Evolutionary conservation across 331 rosid species (phyloP), one percentile per base, ranked within the genome.

Genomic region (Phaseolus coccineus): DNA sequence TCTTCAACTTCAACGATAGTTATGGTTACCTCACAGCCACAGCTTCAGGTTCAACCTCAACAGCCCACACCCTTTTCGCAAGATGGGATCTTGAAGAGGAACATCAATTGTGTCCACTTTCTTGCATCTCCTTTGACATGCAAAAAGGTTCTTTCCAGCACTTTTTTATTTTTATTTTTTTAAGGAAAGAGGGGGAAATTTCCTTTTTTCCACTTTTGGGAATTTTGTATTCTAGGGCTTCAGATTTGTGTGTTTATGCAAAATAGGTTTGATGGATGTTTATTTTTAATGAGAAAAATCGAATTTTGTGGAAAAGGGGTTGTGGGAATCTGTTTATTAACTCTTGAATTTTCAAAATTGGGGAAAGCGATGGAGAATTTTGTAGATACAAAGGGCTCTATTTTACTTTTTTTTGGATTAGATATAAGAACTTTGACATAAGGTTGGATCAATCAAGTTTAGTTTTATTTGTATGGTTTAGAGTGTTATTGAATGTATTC

Each of bases 71-170:
- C 93, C 47, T 76, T 96, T 71, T 86, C 91, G 0, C 94, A 95
- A 65, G 99, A 95, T 44, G 97, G 93, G 84, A 94, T 93, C 59
- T 58, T 91, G 77, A 95, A 95, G 88, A 88, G 97, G 68, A 95
- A 90, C 79, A 93, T 97, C 69, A 97, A 95, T 80, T 95, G 99
- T 55, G 99, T 95, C 52, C 93, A 95, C 97, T 95, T 95, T 86
- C 97, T 95, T 9, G 99, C 99, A 4, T 95, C 99, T 53, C 99
- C 99, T 27, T 87, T 95, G 80, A 93, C 99, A 71, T 95, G 99
- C 90, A 95, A 91, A 87, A 95, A 93, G 96, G 99, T 92, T 4
- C 40, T 22, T 47, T 63, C 37, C 25, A 30, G 4, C 40, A 3
- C 40, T 2, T 47, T 71, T 37, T 64, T 55, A n/a, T 2, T 13